Evolutionary conservation across 2,329 filamentous ascomycete genomes (phyloP).

Genomic region (Beauveria sp.): DNA sequence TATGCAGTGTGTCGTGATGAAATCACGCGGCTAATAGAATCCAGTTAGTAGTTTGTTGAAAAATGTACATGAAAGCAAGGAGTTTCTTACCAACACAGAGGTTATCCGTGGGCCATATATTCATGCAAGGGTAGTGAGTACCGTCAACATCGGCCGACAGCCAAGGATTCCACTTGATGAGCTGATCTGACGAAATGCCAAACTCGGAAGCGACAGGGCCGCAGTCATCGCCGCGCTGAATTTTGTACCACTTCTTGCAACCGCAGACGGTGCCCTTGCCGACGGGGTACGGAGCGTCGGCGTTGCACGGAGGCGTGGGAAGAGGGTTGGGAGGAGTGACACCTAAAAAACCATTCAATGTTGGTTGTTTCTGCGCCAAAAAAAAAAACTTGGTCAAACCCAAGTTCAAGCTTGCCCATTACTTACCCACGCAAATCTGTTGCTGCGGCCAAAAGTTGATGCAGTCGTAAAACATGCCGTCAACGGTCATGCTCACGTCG

Average conservation of each 20-base stretch:
- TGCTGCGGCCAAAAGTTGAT: slow-evolving; percentile 9
- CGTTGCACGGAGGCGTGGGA: slow-evolving; percentile 1
- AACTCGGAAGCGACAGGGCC: slow-evolving; percentile 1
- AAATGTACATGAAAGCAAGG: neutral
- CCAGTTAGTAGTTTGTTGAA: neutral
- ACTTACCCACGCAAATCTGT: slow-evolving; percentile 9
- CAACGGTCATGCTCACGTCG: neutral
- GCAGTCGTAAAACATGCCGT: slow-evolving; percentile 9
- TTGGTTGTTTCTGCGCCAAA: neutral
- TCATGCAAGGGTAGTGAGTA: slow-evolving; percentile 5
- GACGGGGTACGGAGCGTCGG: slow-evolving; percentile 3
- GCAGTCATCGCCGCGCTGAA: slow-evolving; percentile 7
- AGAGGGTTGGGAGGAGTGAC: neutral
- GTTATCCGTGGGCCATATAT: slow-evolving; percentile 8
- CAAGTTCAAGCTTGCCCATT: too few relatives aligned
- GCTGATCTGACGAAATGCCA: slow-evolving; percentile 7
- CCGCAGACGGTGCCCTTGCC: slow-evolving; percentile 8
- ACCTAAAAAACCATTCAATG: neutral
- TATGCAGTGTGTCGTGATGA: neutral
- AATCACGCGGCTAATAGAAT: neutral
- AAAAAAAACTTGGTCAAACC: too few relatives aligned
- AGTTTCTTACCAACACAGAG: slow-evolving; percentile 9
- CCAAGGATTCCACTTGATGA: slow-evolving; percentile 12
- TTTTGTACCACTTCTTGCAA: slow-evolving; percentile 10
- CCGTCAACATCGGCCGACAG: slow-evolving; percentile 6